Base-by-base conservation (phyloP, 2,329 filamentous ascomycete species). In the Cladophialophora bantiana region DNA sequence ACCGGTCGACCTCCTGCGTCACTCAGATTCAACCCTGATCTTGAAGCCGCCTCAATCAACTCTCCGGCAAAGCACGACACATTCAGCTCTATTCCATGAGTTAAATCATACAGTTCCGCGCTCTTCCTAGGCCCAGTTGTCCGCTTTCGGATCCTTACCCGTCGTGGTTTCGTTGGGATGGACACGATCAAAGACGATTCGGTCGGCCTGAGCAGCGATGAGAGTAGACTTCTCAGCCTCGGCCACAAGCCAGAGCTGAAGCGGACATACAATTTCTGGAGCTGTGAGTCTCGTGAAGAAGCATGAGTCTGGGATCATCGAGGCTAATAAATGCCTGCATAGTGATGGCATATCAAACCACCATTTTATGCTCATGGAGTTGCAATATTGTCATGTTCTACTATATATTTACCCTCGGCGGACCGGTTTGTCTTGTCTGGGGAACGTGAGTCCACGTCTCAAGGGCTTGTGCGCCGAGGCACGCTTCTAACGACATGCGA, bases 281-380 rank as follows among this genome's bases (percentile, higher is more conserved):
- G 68, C 62, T 64, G 68, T 70, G 53, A 64, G 68, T 40, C 20
- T 53, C 15, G 15, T 20, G n/a, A 48, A 10, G 9, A 32, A 31
- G 31, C 10, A 7, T n/a, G 26, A 35, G 32, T 7, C 6, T 12
- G 3, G 42, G 3, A 35, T 1, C 31, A 15, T 10, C 57, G 7
- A 36, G 45, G 42, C 57, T 59, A 50, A 59, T 13, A 20, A 34
- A 32, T 52, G 38, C 38, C 26, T 36, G 35, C 38, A 20, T 48
- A 68, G 66, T 70, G 32, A 67, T 68, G 66, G 68, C 68, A 54
- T 70, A 68, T 34, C 68, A 70, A 31, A 65, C 65, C 12, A 67
- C 67, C 15, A 67, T 68, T 34, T 34, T 68, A 20, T 66, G 68
- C 53, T 68, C 63, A 5, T 66, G 65, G 65, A 66, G 59, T 54